phyloP scores from a whole-genome alignment of 176 grass and related monocot genomes.

The Oryza rufipogon region DNA sequence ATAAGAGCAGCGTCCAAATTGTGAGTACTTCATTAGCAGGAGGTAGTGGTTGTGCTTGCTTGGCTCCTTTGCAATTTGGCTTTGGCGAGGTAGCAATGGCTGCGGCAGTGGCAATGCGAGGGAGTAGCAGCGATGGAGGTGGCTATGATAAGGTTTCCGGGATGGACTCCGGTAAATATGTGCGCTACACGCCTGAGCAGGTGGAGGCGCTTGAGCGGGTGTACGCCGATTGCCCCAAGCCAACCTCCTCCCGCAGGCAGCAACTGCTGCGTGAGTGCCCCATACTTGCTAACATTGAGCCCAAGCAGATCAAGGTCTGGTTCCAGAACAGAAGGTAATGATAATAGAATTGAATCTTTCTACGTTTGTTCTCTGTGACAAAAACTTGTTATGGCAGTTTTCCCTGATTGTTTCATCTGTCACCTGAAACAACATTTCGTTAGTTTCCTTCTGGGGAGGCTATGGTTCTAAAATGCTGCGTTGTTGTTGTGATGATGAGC shows the following conservation, averaged over 20 bases:
- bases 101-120: slow-evolving; percentile 63
- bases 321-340: slow-evolving; percentile 97
- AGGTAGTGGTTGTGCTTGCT: neutral
- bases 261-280: slow-evolving; percentile 90
- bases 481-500: neutral
- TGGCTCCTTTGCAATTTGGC: slow-evolving; percentile 6
- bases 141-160: slow-evolving; percentile 48
- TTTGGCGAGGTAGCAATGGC: slow-evolving; percentile 54
- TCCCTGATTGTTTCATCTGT: neutral
- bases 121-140: slow-evolving; percentile 57
- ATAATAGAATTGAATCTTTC: neutral
- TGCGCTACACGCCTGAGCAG: slow-evolving; percentile 93
- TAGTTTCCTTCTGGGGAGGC: neutral
- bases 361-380: neutral
- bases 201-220: slow-evolving; percentile 88
- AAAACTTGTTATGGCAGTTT: neutral
- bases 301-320: slow-evolving; percentile 99
- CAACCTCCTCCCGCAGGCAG: slow-evolving; percentile 77
- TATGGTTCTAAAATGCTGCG: neutral
- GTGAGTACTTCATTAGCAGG: neutral
- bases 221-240: slow-evolving; percentile 89
- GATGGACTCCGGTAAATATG: slow-evolving; percentile 85
- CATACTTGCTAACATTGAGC: slow-evolving; percentile 84
- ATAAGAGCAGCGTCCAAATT: slow-evolving; percentile 21
- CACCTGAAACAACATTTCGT: neutral